Conservation (phyloP, 2,329 filamentous ascomycete genomes). For the Fusarium sp. region DNA sequence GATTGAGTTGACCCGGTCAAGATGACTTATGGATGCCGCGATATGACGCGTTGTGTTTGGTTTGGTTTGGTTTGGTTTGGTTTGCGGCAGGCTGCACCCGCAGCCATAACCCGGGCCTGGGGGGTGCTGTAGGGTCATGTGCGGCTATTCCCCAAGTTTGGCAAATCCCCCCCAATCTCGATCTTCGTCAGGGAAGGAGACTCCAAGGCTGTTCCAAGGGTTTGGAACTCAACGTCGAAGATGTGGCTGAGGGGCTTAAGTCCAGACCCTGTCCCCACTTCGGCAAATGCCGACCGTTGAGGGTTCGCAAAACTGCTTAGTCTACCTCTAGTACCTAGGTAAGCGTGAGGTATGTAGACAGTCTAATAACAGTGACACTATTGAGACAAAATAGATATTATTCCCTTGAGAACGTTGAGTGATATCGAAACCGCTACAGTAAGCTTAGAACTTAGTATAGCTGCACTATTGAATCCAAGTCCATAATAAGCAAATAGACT, state of each 20-base stretch:
- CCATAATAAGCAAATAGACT: neutral
- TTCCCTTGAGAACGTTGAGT: neutral
- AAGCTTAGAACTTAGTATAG: neutral
- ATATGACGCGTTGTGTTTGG: conserved; percentile 4
- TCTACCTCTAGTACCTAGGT: too few relatives aligned
- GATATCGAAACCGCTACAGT: neutral
- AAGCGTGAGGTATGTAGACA: neutral
- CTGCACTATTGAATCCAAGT: too few relatives aligned
- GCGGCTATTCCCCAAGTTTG: conserved; percentile 25
- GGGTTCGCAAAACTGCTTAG: conserved; percentile 4
- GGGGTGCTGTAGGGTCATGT: conserved; percentile 3
- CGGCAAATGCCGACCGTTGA: conserved; percentile 43
- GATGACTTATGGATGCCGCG: conserved; percentile 1
- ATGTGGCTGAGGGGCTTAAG: conserved; percentile 38
- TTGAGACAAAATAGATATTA: neutral
- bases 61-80: neutral
- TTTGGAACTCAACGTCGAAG: conserved; percentile 33
- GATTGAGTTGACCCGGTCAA: neutral
- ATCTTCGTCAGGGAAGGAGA: conserved; percentile 33
- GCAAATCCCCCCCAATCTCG: conserved; percentile 33
- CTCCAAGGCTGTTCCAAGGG: conserved; percentile 28
- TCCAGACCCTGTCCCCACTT: conserved; percentile 37
- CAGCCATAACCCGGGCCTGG: neutral
- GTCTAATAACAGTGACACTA: neutral
- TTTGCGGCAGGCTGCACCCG: neutral